Evolutionary conservation across 257 asterid genomes (phyloP).

Genomic region (Solanum microdontum): DNA sequence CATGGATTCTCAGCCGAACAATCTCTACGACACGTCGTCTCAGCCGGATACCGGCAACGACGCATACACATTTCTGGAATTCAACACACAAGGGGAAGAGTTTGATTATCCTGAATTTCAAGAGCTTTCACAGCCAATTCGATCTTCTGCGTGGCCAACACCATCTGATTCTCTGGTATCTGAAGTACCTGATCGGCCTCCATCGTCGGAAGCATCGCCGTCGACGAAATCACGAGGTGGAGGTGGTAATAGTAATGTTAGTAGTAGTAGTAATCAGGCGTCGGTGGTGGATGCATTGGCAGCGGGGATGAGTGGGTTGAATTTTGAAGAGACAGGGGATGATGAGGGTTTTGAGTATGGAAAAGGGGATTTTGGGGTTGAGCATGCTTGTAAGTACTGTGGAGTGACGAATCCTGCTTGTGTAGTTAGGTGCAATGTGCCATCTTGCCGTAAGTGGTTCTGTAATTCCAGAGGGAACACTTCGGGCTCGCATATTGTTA

Average conservation of each 20-base stretch:
- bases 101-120: constrained; percentile 84
- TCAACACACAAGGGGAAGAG: constrained; percentile 92
- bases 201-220: constrained; percentile 47
- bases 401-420: constrained; percentile 97
- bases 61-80: constrained; percentile 83
- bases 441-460: constrained; percentile 94
- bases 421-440: constrained; percentile 90
- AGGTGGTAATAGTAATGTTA: not conserved
- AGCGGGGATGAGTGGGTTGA: constrained; percentile 90
- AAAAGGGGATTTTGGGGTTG: constrained; percentile 73
- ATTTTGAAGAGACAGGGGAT: constrained; percentile 89
- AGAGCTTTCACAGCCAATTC: constrained; percentile 91
- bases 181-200: constrained; percentile 29
- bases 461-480: constrained; percentile 98
- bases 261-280: constrained; percentile 34
- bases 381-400: constrained; percentile 93
- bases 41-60: constrained; percentile 94
- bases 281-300: constrained; percentile 74
- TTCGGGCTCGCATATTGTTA: constrained; percentile 97
- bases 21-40: constrained; percentile 87
- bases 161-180: constrained; percentile 55
- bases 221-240: constrained; percentile 33
- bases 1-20: constrained; percentile 14
- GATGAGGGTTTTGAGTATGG: constrained; percentile 85
- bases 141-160: constrained; percentile 75